Conservation (phyloP, 163 green algal species). For the Prototheca cutis region DNA sequence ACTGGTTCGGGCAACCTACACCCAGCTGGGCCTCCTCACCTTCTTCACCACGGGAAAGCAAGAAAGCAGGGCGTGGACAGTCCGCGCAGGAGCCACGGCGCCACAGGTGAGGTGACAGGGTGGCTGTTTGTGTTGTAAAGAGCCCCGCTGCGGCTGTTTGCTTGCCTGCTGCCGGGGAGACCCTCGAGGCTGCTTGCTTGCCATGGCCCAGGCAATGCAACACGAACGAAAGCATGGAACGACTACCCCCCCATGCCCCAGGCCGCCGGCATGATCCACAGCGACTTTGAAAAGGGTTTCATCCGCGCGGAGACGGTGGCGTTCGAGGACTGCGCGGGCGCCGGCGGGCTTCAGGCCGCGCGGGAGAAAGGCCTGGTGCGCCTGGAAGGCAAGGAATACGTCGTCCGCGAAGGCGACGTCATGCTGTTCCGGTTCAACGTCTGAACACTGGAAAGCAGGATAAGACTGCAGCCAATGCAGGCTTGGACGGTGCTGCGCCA, state of each 20-base stretch:
- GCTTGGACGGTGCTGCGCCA: too few relatives aligned
- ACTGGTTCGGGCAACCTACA: constrained; percentile 75
- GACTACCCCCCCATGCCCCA: background rate
- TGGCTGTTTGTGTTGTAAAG: background rate
- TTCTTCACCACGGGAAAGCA: constrained; percentile 98
- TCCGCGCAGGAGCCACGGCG: constrained; percentile 78
- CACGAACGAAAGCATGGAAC: too few relatives aligned
- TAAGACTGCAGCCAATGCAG: too few relatives aligned
- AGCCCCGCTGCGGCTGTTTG: background rate
- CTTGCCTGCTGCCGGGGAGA: too few relatives aligned
- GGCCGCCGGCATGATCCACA: constrained; percentile 90
- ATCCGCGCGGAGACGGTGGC: constrained; percentile 88
- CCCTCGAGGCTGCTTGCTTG: too few relatives aligned
- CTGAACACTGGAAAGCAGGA: too few relatives aligned
- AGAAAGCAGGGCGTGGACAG: constrained; percentile 93
- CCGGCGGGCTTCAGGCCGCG: constrained; percentile 33
- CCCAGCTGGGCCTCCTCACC: constrained; percentile 76
- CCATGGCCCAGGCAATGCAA: too few relatives aligned
- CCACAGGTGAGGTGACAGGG: constrained; percentile 38
- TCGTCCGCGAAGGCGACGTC: constrained; percentile 78
- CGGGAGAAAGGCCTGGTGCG: constrained; percentile 76
- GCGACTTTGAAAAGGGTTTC: constrained; percentile 92
- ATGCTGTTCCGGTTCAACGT: constrained; percentile 87
- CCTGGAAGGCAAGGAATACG: constrained; percentile 95
- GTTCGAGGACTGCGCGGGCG: constrained; percentile 58